Evolutionary conservation across 306 rosid genomes (phyloP), one percentile per base, ranked within the genome.

Genomic region (Pyrus betulifolia): DNA sequence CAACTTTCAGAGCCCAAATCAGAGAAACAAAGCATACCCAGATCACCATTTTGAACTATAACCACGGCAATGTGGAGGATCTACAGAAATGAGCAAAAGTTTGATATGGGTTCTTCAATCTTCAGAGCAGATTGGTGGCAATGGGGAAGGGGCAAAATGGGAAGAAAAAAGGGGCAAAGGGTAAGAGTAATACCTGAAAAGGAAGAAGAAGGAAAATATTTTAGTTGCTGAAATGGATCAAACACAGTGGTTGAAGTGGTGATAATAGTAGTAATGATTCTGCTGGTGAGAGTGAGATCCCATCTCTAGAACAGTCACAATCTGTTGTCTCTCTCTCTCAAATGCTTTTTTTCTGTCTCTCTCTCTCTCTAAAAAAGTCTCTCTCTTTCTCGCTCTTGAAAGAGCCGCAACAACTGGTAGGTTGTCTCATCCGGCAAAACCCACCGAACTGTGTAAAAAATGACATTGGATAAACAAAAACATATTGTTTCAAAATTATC

Each of bases 321-420:
- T 86, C 81, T 82, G 33, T 75, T 30, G 60, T 73, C 81, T 79
- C 55, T 59, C 64, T 77, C 78, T 52, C 60, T 45, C n/a, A 72
- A 27, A 28, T 70, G 40, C 74, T 77, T 75, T 82, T 63, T 77
- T 82, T 82, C 66, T 74, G 79, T 44, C 52, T 46, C 52, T 79
- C 83, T 61, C 31, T 30, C 31, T 30, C 79, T 22, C 79, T 66
- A 33, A 67, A 27, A 74, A 80, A 46, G 49, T 76, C 76, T 82
- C 87, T 83, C 70, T 71, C 89, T 82, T 38, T 79, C 85, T 82
- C 82, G 81, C 92, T 79, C 89, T 81, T 83, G 81, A 71, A 81
- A 80, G 80, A 84, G 86, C 91, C 90, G 86, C 96, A 91, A 93
- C 97, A 84, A 85, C 96, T 87, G 97, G 98, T 91, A 79, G 97